Conservation (phyloP, 805 yeast genomes). For the Candida tibetensis region DNA sequence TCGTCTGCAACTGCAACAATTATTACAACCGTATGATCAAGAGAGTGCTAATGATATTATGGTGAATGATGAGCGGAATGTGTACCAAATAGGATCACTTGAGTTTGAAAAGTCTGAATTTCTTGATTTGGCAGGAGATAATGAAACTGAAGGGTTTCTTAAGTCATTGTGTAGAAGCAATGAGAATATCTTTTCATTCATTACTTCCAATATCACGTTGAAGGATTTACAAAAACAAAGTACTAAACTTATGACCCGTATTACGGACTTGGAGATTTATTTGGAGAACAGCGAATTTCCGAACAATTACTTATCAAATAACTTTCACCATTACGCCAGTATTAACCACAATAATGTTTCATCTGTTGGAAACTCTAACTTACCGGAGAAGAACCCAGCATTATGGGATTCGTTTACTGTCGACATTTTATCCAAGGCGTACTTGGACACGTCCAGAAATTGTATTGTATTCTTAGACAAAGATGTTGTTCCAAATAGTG, state of each 20-base stretch:
- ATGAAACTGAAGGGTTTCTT: conserved; percentile 58
- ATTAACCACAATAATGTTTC: conserved; percentile 8
- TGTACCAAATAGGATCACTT: conserved; percentile 44
- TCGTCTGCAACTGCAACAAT: conserved; percentile 1
- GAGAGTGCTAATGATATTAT: conserved; percentile 7
- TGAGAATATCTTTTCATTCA: conserved; percentile 35
- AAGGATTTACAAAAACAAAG: conserved; percentile 43
- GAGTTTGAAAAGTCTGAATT: conserved; percentile 55
- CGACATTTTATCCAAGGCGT: conserved; percentile 28
- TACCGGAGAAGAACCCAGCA: neutral
- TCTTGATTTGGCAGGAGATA: conserved; percentile 24
- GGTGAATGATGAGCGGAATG: conserved; percentile 27
- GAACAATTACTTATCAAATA: conserved; percentile 20
- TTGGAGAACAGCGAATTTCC: conserved; percentile 36
- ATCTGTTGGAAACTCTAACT: conserved; percentile 1
- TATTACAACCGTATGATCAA: neutral
- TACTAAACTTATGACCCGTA: conserved; percentile 28
- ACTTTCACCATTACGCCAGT: conserved; percentile 9
- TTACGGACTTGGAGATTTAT: conserved; percentile 26
- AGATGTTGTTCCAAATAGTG: conserved; percentile 17
- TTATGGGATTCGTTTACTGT: conserved; percentile 36
- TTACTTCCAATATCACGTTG: conserved; percentile 40
- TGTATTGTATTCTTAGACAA: conserved; percentile 30
- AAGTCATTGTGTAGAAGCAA: conserved; percentile 36
- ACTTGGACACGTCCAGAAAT: conserved; percentile 31